These are phyloP conservation scores for Teratosphaeriaceae sp. DNA, from an alignment of 2,329 filamentous ascomycete species.

Conservation along the genomic window DNA sequence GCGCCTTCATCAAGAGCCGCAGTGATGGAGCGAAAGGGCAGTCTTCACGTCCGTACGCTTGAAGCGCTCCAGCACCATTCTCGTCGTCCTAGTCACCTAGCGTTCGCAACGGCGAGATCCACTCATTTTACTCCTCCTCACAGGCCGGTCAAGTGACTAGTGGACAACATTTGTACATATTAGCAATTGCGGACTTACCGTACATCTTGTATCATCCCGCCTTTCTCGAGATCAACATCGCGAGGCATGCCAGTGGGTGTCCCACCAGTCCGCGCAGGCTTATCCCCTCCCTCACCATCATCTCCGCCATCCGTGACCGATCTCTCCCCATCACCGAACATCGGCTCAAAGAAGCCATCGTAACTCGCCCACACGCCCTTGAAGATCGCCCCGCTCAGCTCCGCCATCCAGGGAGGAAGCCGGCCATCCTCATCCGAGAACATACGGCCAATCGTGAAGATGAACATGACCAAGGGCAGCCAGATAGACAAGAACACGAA, in stretches of 20 bases:
- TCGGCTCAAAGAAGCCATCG: slow-evolving; percentile 54
- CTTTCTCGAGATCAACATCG: slow-evolving; percentile 6
- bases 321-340: slow-evolving; percentile 85
- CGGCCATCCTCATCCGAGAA: slow-evolving; percentile 61
- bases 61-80: no score
- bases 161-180: neutral
- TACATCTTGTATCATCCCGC: slow-evolving; percentile 1
- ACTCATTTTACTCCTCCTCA: no score
- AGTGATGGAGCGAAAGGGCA: no score
- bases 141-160: no score
- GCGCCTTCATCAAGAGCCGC: no score
- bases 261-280: neutral
- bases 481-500: slow-evolving; percentile 55
- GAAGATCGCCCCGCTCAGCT: slow-evolving; percentile 47
- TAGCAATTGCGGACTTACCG: neutral
- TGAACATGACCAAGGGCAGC: slow-evolving; percentile 50
- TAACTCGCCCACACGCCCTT: slow-evolving; percentile 57
- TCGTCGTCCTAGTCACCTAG: no score
- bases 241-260: neutral
- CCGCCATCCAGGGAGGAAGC: slow-evolving; percentile 60
- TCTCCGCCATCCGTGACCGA: slow-evolving; percentile 34
- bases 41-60: no score
- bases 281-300: slow-evolving; percentile 5
- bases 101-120: no score
- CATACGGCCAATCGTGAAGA: slow-evolving; percentile 44